These are phyloP conservation scores for Apiospora sp. DNA, from an alignment of 2,329 filamentous ascomycete species.

Conservation along the genomic window DNA sequence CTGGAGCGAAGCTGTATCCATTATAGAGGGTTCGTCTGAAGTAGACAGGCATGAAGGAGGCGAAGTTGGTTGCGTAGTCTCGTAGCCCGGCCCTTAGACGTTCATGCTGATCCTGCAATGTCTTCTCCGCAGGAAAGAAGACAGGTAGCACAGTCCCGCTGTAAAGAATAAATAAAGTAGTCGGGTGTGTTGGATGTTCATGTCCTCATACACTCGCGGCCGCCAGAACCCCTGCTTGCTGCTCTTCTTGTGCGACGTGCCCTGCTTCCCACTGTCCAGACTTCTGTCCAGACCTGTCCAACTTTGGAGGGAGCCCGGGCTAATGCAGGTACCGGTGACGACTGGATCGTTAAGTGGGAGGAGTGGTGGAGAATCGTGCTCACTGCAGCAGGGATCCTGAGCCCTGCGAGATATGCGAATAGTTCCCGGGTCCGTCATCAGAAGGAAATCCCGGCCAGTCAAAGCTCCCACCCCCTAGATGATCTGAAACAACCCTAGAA, in stretches of 20 bases:
- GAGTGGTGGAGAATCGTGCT: conserved; percentile 25
- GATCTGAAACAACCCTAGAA: conserved; percentile 18
- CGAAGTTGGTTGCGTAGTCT: conserved; percentile 23
- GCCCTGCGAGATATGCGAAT: conserved; percentile 17
- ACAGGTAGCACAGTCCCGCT: conserved; percentile 1
- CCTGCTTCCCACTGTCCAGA: background rate
- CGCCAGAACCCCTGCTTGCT: too few species aligned
- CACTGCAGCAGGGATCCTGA: conserved; percentile 9
- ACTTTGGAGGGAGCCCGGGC: conserved; percentile 21
- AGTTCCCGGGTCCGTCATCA: background rate
- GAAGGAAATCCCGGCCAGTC: conserved; percentile 6
- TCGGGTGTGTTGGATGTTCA: conserved; percentile 1
- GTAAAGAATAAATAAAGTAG: conserved; percentile 19
- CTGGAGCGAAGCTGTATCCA: conserved; percentile 36
- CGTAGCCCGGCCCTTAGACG: background rate
- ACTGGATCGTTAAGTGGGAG: conserved; percentile 27
- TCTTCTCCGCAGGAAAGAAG: conserved; percentile 5
- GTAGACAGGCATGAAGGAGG: conserved; percentile 18
- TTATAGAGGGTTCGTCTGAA: conserved; percentile 34
- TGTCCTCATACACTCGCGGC: background rate
- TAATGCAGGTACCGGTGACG: conserved; percentile 28
- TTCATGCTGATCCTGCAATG: conserved; percentile 19
- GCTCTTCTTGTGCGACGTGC: too few species aligned
- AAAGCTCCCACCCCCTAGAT: background rate
- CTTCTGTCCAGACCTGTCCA: conserved; percentile 3